Evolutionary conservation across 2,329 filamentous ascomycete species (phyloP), one percentile per base, ranked within the genome.

Genomic region (Colletotrichum lini): DNA sequence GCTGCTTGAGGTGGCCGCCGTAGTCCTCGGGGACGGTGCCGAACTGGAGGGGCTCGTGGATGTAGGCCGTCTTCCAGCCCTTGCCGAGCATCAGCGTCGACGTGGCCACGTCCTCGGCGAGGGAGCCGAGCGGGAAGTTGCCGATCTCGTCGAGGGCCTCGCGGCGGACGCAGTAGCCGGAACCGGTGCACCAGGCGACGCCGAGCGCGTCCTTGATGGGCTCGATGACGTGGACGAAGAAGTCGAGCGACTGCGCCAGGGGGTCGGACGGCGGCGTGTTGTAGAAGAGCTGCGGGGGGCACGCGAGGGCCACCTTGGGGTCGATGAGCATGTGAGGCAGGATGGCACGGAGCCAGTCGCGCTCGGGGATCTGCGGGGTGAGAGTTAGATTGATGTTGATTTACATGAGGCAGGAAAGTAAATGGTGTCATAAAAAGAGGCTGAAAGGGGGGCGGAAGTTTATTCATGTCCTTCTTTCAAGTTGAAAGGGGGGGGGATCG

Each of bases 161-260:
- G n/a, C 89, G 87, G 4, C 89, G 87, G 38, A 87, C 84, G 5
- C 89, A 80, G 73, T 90, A 92, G 8, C 90, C 90, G 6, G 89
- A 91, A 5, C 90, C 90, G n/a, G 88, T 89, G 74, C 89, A 91
- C 85, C 89, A 90, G n/a, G 89, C 89, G 5, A 89, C 87, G 60
- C 86, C 83, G 54, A 86, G 79, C n/a, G 84, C 76, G 69, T 86
- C 84, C 80, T 86, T 86, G 78, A 86, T 85, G 42, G 84, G 84
- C 76, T 86, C 84, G 49, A 85, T 84, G 40, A 86, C 79, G 77
- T 89, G 87, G 12, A 89, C 87, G 77, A 91, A 90, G 72, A 87
- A 86, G 75, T 90, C 86, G 53, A 90, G 83, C 76, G 84, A 87
- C 77, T 90, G 89, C 1, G 84, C 84, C 8, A 92, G 84, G 16